phyloP scores from a whole-genome alignment of 2,329 filamentous ascomycete genomes.

The Macrophomina pseudophaseolina region DNA sequence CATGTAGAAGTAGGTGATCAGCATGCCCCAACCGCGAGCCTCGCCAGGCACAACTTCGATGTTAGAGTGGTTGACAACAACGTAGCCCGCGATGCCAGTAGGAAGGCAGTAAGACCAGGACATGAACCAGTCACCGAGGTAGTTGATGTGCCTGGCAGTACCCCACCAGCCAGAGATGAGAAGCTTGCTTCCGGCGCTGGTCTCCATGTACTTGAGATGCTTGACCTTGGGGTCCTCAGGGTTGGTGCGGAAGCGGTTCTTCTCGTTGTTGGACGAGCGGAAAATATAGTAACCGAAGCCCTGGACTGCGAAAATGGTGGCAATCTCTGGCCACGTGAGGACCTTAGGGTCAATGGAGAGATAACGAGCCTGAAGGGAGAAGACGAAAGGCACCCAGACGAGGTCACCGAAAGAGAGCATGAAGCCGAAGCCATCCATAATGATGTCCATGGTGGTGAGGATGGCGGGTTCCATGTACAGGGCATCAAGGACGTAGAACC shows the following conservation, averaged over 20 bases:
- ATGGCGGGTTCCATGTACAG: slow-evolving; percentile 88
- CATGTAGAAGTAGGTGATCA: slow-evolving; percentile 94
- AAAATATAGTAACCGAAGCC: slow-evolving; percentile 85
- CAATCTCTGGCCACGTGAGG: slow-evolving; percentile 72
- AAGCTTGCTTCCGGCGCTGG: slow-evolving; percentile 78
- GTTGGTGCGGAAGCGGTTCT: slow-evolving; percentile 91
- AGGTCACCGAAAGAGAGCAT: slow-evolving; percentile 95
- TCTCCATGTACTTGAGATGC: slow-evolving; percentile 86
- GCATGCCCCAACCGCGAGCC: slow-evolving; percentile 80
- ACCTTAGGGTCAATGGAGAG: slow-evolving; percentile 79
- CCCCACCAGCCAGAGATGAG: slow-evolving; percentile 94
- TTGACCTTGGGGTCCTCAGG: slow-evolving; percentile 78
- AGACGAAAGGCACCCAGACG: slow-evolving; percentile 90
- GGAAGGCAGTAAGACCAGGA: slow-evolving; percentile 89
- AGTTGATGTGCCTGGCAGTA: slow-evolving; percentile 89
- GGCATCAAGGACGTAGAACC: slow-evolving; percentile 81
- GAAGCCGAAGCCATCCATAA: slow-evolving; percentile 89
- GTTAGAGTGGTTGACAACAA: slow-evolving; percentile 63
- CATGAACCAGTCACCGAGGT: slow-evolving; percentile 94
- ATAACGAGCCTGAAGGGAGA: slow-evolving; percentile 83
- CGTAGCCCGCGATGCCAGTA: slow-evolving; percentile 82
- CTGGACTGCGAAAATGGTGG: slow-evolving; percentile 70
- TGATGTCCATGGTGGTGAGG: slow-evolving; percentile 93
- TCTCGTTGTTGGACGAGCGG: slow-evolving; percentile 91
- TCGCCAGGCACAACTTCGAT: slow-evolving; percentile 72